phyloP scores from a whole-genome alignment of 1,284 basidiomycete genomes.

The Spongispora temasekensis region DNA sequence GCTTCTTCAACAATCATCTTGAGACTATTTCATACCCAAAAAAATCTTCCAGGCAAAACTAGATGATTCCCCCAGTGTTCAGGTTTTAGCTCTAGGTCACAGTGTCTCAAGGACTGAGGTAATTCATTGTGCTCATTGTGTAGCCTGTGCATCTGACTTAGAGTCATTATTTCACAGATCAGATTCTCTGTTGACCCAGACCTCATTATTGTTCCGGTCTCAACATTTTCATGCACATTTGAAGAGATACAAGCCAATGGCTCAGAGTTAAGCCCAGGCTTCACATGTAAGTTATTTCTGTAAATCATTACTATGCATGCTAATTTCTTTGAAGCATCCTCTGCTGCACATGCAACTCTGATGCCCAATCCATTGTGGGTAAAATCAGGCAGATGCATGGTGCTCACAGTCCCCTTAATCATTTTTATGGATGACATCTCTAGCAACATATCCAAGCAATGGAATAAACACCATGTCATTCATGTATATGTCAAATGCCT shows the following conservation, averaged over 20 bases:
- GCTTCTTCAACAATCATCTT: neutral
- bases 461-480: too few species aligned
- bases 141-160: neutral
- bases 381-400: neutral
- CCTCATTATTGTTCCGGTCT: neutral
- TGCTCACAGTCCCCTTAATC: too few species aligned
- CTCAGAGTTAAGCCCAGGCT: neutral
- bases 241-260: neutral
- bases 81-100: neutral
- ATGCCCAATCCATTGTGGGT: neutral
- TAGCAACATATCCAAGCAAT: too few species aligned
- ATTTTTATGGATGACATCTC: neutral
- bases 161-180: neutral
- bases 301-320: neutral
- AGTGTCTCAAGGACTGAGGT: neutral
- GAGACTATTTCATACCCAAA: neutral
- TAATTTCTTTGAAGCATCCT: neutral
- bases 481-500: too few species aligned
- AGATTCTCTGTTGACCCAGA: neutral
- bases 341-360: neutral
- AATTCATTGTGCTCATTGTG: neutral
- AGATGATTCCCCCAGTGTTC: neutral
- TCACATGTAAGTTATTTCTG: neutral
- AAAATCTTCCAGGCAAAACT: neutral
- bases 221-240: neutral